These are phyloP conservation scores for Austroboletus niveus DNA, from an alignment of 1,284 basidiomycete genomes.

Conservation along the genomic window DNA sequence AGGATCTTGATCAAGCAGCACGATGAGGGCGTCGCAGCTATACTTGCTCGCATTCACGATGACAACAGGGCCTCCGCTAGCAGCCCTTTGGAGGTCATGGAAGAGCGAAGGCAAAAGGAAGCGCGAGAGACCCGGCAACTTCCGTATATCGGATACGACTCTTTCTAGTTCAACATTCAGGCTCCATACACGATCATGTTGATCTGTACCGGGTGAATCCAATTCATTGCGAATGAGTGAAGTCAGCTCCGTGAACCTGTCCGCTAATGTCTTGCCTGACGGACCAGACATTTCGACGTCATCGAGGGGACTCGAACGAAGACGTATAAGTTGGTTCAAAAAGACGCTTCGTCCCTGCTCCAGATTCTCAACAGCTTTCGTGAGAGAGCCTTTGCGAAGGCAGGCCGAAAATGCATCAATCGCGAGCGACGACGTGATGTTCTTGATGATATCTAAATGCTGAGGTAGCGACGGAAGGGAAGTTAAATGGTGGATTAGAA, in stretches of 20 bases:
- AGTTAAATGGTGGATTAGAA: not conserved
- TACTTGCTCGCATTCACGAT: not conserved
- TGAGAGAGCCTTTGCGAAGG: not conserved
- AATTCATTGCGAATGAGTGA: not conserved
- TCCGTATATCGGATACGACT: not conserved
- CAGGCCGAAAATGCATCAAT: not conserved
- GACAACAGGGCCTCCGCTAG: not conserved
- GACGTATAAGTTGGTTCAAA: not conserved
- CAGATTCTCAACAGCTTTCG: not conserved
- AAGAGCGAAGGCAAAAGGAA: not conserved
- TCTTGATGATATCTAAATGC: not conserved
- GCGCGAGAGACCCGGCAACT: not conserved
- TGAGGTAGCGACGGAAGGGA: not conserved
- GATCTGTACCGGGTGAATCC: not conserved
- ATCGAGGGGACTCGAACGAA: not conserved
- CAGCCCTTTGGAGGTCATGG: not conserved
- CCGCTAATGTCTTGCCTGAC: not conserved
- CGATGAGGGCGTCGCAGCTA: too few species aligned
- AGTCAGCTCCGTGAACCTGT: not conserved
- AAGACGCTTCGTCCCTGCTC: not conserved
- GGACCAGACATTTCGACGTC: not conserved
- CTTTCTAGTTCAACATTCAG: not conserved
- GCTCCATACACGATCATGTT: not conserved
- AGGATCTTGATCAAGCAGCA: not conserved
- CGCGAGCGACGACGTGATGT: not conserved